Evolutionary conservation across 306 rosid species (phyloP).

Genomic region (Cicer judaicum): DNA sequence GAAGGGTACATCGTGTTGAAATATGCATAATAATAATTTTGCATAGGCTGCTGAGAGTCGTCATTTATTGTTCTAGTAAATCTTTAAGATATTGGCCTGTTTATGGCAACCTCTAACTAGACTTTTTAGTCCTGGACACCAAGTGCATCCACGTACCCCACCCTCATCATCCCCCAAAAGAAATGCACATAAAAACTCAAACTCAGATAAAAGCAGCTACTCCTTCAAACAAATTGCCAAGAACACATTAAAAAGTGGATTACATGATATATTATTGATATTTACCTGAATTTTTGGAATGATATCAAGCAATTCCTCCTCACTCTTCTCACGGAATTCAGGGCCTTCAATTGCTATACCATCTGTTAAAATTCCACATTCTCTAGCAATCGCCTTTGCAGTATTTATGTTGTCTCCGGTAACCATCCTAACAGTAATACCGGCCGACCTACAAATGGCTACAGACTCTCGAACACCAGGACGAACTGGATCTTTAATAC

Average conservation of each 20-base stretch:
- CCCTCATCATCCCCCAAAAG: background rate
- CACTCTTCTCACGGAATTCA: conserved; percentile 79
- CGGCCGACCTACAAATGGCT: conserved; percentile 92
- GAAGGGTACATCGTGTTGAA: conserved; percentile 16
- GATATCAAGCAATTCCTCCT: conserved; percentile 63
- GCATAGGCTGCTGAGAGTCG: conserved; percentile 30
- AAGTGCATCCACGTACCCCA: background rate
- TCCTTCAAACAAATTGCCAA: background rate
- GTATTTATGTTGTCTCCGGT: conserved; percentile 97
- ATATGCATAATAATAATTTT: conserved; percentile 24
- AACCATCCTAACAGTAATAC: conserved; percentile 91
- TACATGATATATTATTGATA: conserved; percentile 32
- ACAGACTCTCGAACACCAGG: conserved; percentile 95
- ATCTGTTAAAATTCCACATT: conserved; percentile 92
- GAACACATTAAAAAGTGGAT: conserved; percentile 21
- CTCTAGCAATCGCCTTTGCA: conserved; percentile 98
- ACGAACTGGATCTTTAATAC: conserved; percentile 98
- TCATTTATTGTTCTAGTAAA: conserved; percentile 8
- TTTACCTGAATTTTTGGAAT: conserved; percentile 88
- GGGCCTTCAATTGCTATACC: conserved; percentile 98
- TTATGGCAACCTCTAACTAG: conserved; percentile 29
- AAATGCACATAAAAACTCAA: conserved; percentile 9
- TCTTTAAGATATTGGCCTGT: conserved; percentile 14
- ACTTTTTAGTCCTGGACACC: conserved; percentile 17
- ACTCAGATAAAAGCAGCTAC: background rate